These are phyloP conservation scores for Exserohilum turcica DNA, from an alignment of 2,329 filamentous ascomycete species.

Conservation along the genomic window DNA sequence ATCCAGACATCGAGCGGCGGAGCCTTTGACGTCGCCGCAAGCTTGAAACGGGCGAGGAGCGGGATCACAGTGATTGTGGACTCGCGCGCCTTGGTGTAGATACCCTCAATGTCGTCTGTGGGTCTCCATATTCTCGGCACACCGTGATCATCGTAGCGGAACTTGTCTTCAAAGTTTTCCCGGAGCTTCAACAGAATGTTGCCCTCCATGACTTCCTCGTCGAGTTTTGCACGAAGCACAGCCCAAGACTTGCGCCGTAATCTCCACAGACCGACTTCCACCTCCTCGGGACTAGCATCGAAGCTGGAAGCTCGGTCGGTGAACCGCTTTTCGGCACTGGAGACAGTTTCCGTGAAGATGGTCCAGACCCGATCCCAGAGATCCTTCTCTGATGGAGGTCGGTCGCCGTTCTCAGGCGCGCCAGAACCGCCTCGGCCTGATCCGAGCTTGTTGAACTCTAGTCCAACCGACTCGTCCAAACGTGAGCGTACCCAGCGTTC, in stretches of 20 bases:
- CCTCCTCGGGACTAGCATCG: conserved; percentile 87
- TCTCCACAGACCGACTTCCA: conserved; percentile 90
- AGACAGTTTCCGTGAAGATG: conserved; percentile 80
- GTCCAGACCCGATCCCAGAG: conserved; percentile 97
- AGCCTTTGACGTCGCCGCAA: conserved; percentile 72
- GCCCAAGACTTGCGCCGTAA: conserved; percentile 93
- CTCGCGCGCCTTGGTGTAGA: conserved; percentile 90
- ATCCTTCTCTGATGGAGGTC: conserved; percentile 73
- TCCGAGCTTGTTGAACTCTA: conserved; percentile 96
- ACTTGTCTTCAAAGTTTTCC: conserved; percentile 99
- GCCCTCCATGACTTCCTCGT: conserved; percentile 97
- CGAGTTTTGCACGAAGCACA: conserved; percentile 84
- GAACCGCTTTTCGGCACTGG: conserved; percentile 84
- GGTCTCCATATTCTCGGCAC: conserved; percentile 97
- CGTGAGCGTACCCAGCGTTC: conserved; percentile 93
- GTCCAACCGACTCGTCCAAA: conserved; percentile 81
- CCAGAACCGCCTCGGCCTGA: conserved; percentile 83
- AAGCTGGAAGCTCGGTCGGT: conserved; percentile 89
- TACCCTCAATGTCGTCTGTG: conserved; percentile 93
- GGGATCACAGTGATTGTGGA: conserved; percentile 91
- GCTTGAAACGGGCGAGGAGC: conserved; percentile 80
- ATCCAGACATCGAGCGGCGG: conserved; percentile 88
- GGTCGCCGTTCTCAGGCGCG: conserved; percentile 77
- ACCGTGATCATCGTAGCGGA: conserved; percentile 93
- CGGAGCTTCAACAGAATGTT: conserved; percentile 93